Evolutionary conservation across 495 filamentous ascomycete genomes (phyloP), one percentile per base, ranked within the genome.

Genomic region (Xylaria nigripes): DNA sequence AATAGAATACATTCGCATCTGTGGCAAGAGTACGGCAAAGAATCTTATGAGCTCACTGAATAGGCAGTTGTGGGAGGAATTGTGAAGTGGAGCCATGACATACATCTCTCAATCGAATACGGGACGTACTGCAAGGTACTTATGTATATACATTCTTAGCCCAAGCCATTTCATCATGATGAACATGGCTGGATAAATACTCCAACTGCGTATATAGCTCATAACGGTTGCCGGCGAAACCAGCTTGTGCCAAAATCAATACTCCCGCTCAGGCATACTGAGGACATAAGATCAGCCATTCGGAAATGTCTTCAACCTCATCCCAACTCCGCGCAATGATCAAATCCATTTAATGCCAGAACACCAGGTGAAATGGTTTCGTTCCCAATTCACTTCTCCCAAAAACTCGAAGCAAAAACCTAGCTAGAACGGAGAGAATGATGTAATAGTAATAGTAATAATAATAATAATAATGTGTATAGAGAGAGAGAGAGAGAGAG

Each of bases 291-390:
- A 41, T 32, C 10, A 48, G 18, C 25, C 40, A 21, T 15, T 2
- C 16, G 8, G n/a, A 44, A 50, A 24, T 32, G 47, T 32, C 18
- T 50, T 42, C 27, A 30, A 40, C 40, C 38, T 8, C 21, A n/a
- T 50, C 53, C 53, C 36, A 55, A 55, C 53, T 55, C 53, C 53
- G 23, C 21, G 53, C 53, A 25, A 48, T 55, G 40, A 45, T 50
- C 21, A 32, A n/a, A 36, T 22, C 53, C 34, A n/a, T 16, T 1
- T 6, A 25, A 44, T 44, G 18, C 36, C 53, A 23, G 25, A 55
- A 55, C 38, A n/a, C 46, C 53, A 1, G 15, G 15, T 45, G n/a
- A 8, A 38, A 36, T 49, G 16, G 21, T 1, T 34, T 45, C 40
- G 25, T 3, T 23, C 19, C 16, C 34, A 48, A 42, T 51, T 25